These are phyloP conservation scores for Peniophora sp. DNA, from an alignment of 1,284 basidiomycete genomes.

Conservation along the genomic window DNA sequence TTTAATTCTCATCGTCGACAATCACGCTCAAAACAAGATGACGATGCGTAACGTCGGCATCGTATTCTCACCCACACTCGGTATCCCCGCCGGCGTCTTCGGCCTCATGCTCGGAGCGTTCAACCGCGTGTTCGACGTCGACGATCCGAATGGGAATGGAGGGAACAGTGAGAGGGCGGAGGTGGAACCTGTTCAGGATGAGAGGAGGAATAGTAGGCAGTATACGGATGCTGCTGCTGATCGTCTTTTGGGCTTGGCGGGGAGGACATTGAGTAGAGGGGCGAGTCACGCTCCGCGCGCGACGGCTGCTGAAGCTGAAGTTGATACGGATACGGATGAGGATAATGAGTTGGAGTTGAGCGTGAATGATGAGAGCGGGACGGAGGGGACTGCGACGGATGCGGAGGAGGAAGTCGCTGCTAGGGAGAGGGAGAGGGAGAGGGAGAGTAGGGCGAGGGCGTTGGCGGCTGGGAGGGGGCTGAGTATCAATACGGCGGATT, in stretches of 20 bases:
- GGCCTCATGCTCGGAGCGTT: slow-evolving; percentile 90
- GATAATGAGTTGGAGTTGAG: not conserved
- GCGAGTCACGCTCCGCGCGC: not conserved
- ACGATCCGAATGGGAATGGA: slow-evolving; percentile 29
- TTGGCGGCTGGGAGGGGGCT: slow-evolving; percentile 64
- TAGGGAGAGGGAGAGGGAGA: slow-evolving; percentile 24
- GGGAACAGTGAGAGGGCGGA: slow-evolving; percentile 18
- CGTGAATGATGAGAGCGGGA: slow-evolving; percentile 57
- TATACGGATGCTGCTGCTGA: slow-evolving; percentile 77
- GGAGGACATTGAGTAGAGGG: slow-evolving; percentile 49
- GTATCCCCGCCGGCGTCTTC: slow-evolving; percentile 92
- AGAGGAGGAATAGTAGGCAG: slow-evolving; percentile 64
- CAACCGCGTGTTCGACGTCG: slow-evolving; percentile 80
- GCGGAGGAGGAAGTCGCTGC: slow-evolving; percentile 35
- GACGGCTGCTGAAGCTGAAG: slow-evolving; percentile 42
- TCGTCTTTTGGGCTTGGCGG: slow-evolving; percentile 63
- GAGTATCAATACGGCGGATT: slow-evolving; percentile 49
- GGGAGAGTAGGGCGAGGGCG: slow-evolving; percentile 43
- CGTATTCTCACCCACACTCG: slow-evolving; percentile 92
- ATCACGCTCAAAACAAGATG: slow-evolving; percentile 94
- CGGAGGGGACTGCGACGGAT: slow-evolving; percentile 60
- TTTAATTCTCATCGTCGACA: slow-evolving; percentile 91
- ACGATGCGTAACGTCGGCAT: slow-evolving; percentile 98
- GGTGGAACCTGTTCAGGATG: slow-evolving; percentile 26
- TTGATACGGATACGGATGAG: slow-evolving; percentile 59